Percentiles rank a stretch among this genome's conserved stretches.
phyloP scores from a whole-genome alignment of 208 protist species.

The Spongospora subterranea region DNA sequence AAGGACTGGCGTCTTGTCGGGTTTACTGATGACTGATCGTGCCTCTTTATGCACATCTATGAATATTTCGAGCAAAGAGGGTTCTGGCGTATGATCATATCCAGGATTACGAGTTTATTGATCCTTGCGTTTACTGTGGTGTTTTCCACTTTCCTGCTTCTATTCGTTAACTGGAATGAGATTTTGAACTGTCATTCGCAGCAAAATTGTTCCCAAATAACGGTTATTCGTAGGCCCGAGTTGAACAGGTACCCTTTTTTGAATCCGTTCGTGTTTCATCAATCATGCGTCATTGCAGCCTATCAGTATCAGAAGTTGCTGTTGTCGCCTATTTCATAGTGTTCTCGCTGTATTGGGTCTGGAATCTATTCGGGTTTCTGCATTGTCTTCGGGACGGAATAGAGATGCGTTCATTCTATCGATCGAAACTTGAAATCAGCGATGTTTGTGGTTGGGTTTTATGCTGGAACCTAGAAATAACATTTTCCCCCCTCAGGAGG shows the following conservation, averaged over 20 bases:
- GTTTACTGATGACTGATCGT: not conserved
- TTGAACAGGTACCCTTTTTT: not conserved
- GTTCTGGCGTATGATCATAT: conserved; percentile 16
- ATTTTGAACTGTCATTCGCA: conserved; percentile 6
- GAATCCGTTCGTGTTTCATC: not conserved
- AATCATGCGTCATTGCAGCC: not conserved
- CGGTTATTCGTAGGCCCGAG: not conserved
- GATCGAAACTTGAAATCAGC: not conserved
- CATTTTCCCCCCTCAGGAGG: not conserved
- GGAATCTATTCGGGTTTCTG: conserved; percentile 27
- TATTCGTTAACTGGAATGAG: conserved; percentile 45
- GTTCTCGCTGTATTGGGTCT: conserved; percentile 39
- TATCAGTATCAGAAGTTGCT: not conserved
- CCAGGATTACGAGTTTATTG: conserved; percentile 17
- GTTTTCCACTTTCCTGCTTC: conserved; percentile 52
- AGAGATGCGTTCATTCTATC: conserved; percentile 41
- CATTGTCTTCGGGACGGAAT: conserved; percentile 13
- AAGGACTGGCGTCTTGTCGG: not conserved
- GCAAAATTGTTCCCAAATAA: not conserved
- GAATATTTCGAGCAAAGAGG: conserved; percentile 33
- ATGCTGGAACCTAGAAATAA: not conserved
- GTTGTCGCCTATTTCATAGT: conserved; percentile 48
- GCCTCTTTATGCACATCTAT: not conserved
- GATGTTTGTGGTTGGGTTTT: not conserved
- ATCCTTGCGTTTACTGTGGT: conserved; percentile 12